Evolutionary conservation across 208 protist species (phyloP), one percentile per base, ranked within the genome.

Genomic region (Crithidia sp.): DNA sequence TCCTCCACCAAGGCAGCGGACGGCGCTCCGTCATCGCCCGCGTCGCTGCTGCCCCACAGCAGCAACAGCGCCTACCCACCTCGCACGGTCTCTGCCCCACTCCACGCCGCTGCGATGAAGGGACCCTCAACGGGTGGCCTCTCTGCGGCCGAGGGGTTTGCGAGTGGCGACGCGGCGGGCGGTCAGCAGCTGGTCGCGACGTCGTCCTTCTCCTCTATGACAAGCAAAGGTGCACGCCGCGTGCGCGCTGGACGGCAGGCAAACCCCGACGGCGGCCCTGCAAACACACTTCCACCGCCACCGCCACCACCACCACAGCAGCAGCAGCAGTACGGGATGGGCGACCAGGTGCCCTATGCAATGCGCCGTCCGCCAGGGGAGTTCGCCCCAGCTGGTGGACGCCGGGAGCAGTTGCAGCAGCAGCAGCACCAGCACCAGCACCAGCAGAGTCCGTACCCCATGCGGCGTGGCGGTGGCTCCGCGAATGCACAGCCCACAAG

Each of bases 251-350:
- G 45, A 9, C 45, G 49, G n/a, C 62, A 67, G 45, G 44, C 7
- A n/a, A 19, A 19, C 39, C 19, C 19, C 39, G 39, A 45, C 57
- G 39, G 57, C 37, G 7, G 19, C 41, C n/a, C 12, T 16, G 12
- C 28, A 0, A 6, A 39, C 60, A 8, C 14, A 54, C 28, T 43
- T 12, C 60, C 44, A 0, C 45, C 45, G 14, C 60, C 45, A 4
- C 49, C 49, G 37, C 49, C 49, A 28, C 53, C 16, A 19, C 62
- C 44, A n/a, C n/a, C n/a, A n/a, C 63, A 61, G 39, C 70, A 63
- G 53, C 70, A 59, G 44, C 70, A 67, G 8, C 28, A 28, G 28
- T 28, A 28, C 36, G 9, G 16, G 13, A 55, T 4, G 17, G 14
- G 7, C 7, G 47, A 28, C 44, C 62, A 28, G 45, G 13, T 50